A percentile compares a stretch with the other conserved stretches of the same genome.
phyloP scores from a whole-genome alignment of 495 filamentous ascomycete species.

The Usnea hakonensis region DNA sequence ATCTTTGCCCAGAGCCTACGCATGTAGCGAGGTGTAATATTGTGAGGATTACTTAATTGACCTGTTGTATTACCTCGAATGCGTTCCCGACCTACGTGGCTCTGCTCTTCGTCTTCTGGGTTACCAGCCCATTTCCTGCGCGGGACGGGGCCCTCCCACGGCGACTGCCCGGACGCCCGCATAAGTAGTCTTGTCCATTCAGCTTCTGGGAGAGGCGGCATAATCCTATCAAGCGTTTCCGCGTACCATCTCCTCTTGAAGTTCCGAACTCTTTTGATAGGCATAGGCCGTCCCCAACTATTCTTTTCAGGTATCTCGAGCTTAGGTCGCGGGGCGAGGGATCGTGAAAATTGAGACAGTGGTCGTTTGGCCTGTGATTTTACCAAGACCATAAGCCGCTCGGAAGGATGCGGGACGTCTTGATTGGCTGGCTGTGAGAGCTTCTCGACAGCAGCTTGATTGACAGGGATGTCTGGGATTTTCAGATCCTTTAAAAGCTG shows the following conservation, averaged over 20 bases:
- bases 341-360: slow-evolving; percentile 12
- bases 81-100: background rate
- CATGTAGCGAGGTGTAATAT: slow-evolving; percentile 24
- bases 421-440: slow-evolving; percentile 9
- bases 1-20: slow-evolving; percentile 24
- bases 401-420: slow-evolving; percentile 26
- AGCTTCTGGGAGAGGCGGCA: slow-evolving; percentile 62
- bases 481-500: slow-evolving; percentile 49
- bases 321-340: slow-evolving; percentile 33
- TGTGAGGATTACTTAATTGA: slow-evolving; percentile 15
- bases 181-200: slow-evolving; percentile 58
- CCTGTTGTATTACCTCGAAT: background rate
- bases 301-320: slow-evolving; percentile 53
- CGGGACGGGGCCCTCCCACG: slow-evolving; percentile 36
- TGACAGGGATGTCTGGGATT: slow-evolving; percentile 29
- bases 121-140: slow-evolving; percentile 25
- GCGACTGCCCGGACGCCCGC: slow-evolving; percentile 44
- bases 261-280: slow-evolving; percentile 45
- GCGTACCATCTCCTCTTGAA: slow-evolving; percentile 56
- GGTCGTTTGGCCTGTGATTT: slow-evolving; percentile 30
- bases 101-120: background rate
- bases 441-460: slow-evolving; percentile 25
- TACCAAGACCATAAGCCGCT: slow-evolving; percentile 27
- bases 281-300: slow-evolving; percentile 54
- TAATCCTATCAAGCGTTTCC: slow-evolving; percentile 42